Percentiles rank a stretch among this genome's conserved stretches.
Conservation (phyloP, 1,139 yeast species). For the Diutina rugosa region DNA sequence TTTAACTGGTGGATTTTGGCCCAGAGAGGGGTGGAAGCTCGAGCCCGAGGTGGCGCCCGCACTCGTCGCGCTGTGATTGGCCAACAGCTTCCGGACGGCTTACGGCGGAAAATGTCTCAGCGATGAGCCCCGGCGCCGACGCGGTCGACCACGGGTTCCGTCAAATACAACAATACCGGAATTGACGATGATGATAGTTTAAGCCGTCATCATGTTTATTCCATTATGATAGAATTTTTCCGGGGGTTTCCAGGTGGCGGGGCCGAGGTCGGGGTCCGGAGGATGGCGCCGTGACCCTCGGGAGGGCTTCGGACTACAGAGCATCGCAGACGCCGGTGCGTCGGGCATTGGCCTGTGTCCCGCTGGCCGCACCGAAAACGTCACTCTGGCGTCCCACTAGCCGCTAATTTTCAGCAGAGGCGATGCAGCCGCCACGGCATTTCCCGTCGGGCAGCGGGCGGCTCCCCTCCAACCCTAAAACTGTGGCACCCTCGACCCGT, state of each 20-base stretch:
- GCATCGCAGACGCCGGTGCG: background rate
- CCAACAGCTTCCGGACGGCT: background rate
- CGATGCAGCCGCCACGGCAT: background rate
- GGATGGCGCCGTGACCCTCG: background rate
- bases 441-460: too few relatives aligned
- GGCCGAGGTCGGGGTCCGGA: too few relatives aligned
- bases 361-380: background rate
- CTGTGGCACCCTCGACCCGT: too few relatives aligned
- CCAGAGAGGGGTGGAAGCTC: background rate
- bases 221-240: too few relatives aligned
- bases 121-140: background rate
- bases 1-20: background rate
- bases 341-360: background rate
- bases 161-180: too few relatives aligned
- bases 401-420: background rate
- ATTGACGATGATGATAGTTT: too few relatives aligned
- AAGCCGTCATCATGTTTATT: too few relatives aligned
- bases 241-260: too few relatives aligned
- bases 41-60: background rate
- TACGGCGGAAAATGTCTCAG: background rate
- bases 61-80: background rate
- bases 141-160: background rate
- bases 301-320: background rate
- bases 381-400: background rate
- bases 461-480: too few relatives aligned